Evolutionary conservation across 108 stramenopile species (phyloP).

Genomic region (Nannochloropsis salina): DNA sequence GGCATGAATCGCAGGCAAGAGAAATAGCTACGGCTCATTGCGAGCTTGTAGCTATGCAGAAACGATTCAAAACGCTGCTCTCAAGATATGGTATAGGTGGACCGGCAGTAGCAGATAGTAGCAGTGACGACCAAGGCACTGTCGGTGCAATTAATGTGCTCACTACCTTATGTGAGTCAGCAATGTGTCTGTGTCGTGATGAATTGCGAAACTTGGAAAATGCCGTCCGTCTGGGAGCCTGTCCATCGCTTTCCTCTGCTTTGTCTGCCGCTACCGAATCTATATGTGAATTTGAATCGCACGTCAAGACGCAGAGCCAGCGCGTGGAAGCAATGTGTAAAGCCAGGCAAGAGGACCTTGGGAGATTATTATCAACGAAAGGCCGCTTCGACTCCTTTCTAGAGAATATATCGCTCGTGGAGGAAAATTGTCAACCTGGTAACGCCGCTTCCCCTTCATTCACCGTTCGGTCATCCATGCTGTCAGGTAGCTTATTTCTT

Average conservation of each 20-base stretch:
- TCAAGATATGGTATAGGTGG: not conserved
- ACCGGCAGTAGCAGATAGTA: not conserved
- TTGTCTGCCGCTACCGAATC: not conserved
- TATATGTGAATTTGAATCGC: not conserved
- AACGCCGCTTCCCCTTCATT: not conserved
- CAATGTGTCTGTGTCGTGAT: not conserved
- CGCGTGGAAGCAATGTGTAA: not conserved
- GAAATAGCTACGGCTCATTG: not conserved
- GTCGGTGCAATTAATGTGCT: not conserved
- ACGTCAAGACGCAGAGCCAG: not conserved
- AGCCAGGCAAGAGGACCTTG: not conserved
- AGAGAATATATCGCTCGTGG: not conserved
- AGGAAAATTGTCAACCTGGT: not conserved
- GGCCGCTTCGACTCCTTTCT: not conserved
- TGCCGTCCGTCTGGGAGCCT: not conserved
- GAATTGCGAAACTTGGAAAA: not conserved
- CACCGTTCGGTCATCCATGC: not conserved
- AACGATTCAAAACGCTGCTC: not conserved
- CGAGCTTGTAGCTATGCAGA: constrained; percentile 11
- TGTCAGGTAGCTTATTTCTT: not conserved
- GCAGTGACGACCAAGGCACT: not conserved
- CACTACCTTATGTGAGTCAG: not conserved
- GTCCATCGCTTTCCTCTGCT: not conserved
- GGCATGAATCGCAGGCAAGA: constrained; percentile 6
- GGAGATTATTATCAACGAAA: not conserved